Base-by-base conservation (phyloP, 441 rosid species). In the Manihot esculenta region DNA sequence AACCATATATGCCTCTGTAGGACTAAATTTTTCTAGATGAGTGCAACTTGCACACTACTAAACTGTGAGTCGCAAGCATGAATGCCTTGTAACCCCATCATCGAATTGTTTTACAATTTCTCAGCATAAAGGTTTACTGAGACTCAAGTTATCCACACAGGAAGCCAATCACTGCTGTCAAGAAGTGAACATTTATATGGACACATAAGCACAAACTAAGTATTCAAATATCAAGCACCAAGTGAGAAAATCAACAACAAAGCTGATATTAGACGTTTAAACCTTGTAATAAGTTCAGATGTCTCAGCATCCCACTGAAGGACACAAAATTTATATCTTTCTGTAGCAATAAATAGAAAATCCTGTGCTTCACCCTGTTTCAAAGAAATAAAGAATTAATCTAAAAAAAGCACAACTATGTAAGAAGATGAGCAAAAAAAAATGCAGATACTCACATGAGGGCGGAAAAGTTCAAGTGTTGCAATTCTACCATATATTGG, bases 401-500 rank as follows among this genome's bases (percentile, higher is more conserved):
- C 60, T 12, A 68, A 41, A 35, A 24, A 8, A n/a, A 1, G 12
- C 18, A 57, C 30, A 38, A 64, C 21, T 45, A 55, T n/a, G 35
- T 5, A 8, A 18, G n/a, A 42, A 20, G 12, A 38, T 13, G n/a
- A 12, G 60, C 33, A 38, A 60, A 30, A 24, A 9, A 49, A 38
- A 71, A 64, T 30, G 59, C 47, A 13, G 54, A 70, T 66, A 75
- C 99, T 88, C 82, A 92, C 99, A 79, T 89, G 97, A 55, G 99
- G 98, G 23, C 96, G 91, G 80, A 94, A 94, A 76, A 94, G 93
- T 75, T 94, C 97, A 55, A 94, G 78, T 0, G 99, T 94, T 13
- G 98, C 97, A 76, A 94, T 94, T 81, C 99, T 90, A 70, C 99
- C 99, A 75, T 94, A 92, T 64, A 94, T 90, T 5, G 97, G 99